Conservation (phyloP, 2,329 filamentous ascomycete species). For the Zarea fungicola region DNA sequence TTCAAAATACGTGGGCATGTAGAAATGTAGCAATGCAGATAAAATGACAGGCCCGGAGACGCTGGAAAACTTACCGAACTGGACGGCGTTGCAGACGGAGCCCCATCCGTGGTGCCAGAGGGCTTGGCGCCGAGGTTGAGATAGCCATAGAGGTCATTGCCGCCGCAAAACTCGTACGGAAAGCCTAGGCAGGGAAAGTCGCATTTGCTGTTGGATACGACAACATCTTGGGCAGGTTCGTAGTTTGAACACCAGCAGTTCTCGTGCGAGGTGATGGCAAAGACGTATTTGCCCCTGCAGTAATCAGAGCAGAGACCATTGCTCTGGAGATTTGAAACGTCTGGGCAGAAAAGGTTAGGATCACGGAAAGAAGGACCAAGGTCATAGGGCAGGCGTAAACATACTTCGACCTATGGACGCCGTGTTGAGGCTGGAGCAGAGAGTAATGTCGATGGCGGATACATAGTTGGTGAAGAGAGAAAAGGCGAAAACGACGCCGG, state of each 20-base stretch:
- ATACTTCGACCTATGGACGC: constrained; percentile 27
- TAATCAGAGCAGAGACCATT: constrained; percentile 61
- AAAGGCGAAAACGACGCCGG: constrained; percentile 20
- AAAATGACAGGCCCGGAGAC: not conserved
- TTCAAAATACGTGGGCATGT: not conserved
- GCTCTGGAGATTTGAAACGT: constrained; percentile 4
- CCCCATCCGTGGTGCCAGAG: constrained; percentile 53
- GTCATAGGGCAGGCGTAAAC: constrained; percentile 10
- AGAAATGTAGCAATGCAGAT: constrained; percentile 6
- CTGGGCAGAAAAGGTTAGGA: not conserved
- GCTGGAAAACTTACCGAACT: constrained; percentile 2
- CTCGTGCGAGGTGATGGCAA: constrained; percentile 60
- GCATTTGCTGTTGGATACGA: constrained; percentile 45
- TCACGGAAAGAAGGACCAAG: not conserved
- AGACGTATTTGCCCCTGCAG: constrained; percentile 56
- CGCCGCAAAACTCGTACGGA: constrained; percentile 61
- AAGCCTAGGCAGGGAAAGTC: constrained; percentile 62
- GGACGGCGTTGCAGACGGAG: constrained; percentile 17
- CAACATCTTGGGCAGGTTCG: constrained; percentile 43
- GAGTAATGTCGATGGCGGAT: constrained; percentile 23
- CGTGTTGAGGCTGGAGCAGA: constrained; percentile 36
- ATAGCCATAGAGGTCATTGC: constrained; percentile 58
- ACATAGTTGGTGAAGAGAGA: constrained; percentile 21
- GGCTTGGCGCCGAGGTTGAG: constrained; percentile 49
- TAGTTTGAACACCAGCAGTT: constrained; percentile 74